These are phyloP conservation scores for Actinomucor elegans DNA, from an alignment of 371 early-diverging fungal genomes.

Conservation along the genomic window DNA sequence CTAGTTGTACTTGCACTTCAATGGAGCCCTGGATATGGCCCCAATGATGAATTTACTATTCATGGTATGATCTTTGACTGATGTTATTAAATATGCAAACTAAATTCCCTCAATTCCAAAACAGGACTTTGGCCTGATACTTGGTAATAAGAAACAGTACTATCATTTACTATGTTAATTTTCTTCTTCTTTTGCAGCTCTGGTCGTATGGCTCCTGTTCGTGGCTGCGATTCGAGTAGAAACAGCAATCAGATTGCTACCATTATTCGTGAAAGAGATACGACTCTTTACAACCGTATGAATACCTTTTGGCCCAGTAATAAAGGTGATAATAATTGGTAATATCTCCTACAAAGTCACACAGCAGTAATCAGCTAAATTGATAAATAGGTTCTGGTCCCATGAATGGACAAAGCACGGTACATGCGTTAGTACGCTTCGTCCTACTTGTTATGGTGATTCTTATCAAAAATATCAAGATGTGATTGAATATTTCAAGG, in stretches of 20 bases:
- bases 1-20: slow-evolving; percentile 60
- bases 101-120: not conserved
- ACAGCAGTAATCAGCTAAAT: too few relatives aligned
- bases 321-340: slow-evolving; percentile 48
- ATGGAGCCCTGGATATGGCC: slow-evolving; percentile 47
- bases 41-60: slow-evolving; percentile 50
- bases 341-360: not conserved
- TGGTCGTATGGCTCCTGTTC: slow-evolving; percentile 57
- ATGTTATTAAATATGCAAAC: not conserved
- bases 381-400: slow-evolving; percentile 46
- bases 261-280: slow-evolving; percentile 36
- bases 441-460: slow-evolving; percentile 44
- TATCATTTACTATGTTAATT: too few relatives aligned
- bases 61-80: slow-evolving; percentile 35
- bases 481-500: slow-evolving; percentile 47
- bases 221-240: slow-evolving; percentile 69
- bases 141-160: too few relatives aligned
- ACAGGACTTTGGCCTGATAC: slow-evolving; percentile 53
- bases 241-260: slow-evolving; percentile 49
- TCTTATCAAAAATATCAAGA: slow-evolving; percentile 41
- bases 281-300: slow-evolving; percentile 55
- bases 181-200: slow-evolving; percentile 9
- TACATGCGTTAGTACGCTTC: slow-evolving; percentile 51
- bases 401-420: slow-evolving; percentile 63
- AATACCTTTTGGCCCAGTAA: slow-evolving; percentile 76